Evolutionary conservation across 148 eudicot genomes (phyloP).

Genomic region (Fagopyrum tataricum): DNA sequence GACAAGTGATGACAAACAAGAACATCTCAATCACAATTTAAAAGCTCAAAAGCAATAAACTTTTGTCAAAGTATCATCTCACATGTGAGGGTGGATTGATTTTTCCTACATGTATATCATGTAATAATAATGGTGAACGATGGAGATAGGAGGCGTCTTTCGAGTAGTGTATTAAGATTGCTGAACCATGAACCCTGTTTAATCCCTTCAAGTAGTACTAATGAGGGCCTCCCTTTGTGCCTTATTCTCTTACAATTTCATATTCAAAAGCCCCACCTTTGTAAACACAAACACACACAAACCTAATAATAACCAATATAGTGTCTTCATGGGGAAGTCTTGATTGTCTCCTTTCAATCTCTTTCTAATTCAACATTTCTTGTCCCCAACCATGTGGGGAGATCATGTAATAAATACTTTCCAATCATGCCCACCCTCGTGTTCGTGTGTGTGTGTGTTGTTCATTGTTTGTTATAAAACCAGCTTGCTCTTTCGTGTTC

Average conservation of each 20-base stretch:
- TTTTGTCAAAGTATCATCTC: constrained; percentile 7
- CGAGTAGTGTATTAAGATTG: neutral
- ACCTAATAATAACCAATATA: neutral
- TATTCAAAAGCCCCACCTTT: constrained; percentile 6
- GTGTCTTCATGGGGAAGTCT: constrained; percentile 14
- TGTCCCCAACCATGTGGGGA: constrained; percentile 2
- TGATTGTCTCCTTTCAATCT: neutral
- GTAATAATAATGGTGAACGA: neutral
- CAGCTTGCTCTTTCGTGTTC: neutral
- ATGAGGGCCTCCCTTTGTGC: constrained; percentile 4
- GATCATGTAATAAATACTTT: neutral
- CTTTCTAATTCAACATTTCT: neutral
- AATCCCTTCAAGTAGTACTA: neutral
- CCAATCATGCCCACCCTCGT: neutral
- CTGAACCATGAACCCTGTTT: neutral
- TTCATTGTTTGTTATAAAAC: neutral
- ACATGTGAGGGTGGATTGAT: constrained; percentile 5
- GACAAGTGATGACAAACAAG: neutral
- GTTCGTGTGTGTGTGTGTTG: neutral
- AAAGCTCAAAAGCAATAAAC: neutral
- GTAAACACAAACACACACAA: constrained; percentile 7
- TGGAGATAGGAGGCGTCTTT: neutral
- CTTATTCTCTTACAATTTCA: constrained; percentile 5
- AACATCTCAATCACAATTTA: neutral
- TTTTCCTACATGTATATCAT: constrained; percentile 4